Evolutionary conservation across 345 rosid species (phyloP), one percentile per base, ranked within the genome.

Genomic region (Boechera divaricarpa): DNA sequence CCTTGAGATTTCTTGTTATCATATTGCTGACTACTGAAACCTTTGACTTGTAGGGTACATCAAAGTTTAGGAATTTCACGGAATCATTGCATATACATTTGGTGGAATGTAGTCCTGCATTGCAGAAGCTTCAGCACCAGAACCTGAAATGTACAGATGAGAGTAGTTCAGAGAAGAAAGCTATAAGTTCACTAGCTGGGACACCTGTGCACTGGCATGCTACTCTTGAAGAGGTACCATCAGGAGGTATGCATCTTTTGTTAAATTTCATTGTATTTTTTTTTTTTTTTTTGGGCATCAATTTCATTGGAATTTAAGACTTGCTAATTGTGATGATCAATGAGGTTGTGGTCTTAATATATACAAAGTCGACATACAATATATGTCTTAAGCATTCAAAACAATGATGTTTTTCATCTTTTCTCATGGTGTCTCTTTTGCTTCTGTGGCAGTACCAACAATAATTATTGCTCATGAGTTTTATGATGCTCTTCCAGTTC

Each of bases 401-500:
- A 48, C 2, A 28, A 18, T 68, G 57, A 69, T n/a, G 52, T 3
- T 41, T 28, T 70, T n/a, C 57, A 35, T 70, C 47, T 70, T 63
- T 69, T 49, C 59, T 44, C 69, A 45, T 57, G 45, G 31, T 62
- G 16, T 5, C 75, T 67, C 69, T 24, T 70, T 74, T 83, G 52
- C 56, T 76, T 71, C 47, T 79, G 66, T 63, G 79, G 59, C 90
- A 92, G 99, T 73, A 62, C 98, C 99, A 35, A 75, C 91, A 53
- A 86, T 92, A 74, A 84, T 95, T 67, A 85, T 92, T 77, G 97
- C 94, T 60, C 98, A 95, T 76, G 96, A 95, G 82, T 95, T 95
- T 78, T 92, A 86, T 73, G 99, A 95, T 83, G 99, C 98, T 65
- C 87, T 94, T 73, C 97, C 99, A 21, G 84, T 95, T 72, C 95